Evolutionary conservation across 176 grass and related monocot species (phyloP), one percentile per base, ranked within the genome.

Genomic region (Musa acuminata): DNA sequence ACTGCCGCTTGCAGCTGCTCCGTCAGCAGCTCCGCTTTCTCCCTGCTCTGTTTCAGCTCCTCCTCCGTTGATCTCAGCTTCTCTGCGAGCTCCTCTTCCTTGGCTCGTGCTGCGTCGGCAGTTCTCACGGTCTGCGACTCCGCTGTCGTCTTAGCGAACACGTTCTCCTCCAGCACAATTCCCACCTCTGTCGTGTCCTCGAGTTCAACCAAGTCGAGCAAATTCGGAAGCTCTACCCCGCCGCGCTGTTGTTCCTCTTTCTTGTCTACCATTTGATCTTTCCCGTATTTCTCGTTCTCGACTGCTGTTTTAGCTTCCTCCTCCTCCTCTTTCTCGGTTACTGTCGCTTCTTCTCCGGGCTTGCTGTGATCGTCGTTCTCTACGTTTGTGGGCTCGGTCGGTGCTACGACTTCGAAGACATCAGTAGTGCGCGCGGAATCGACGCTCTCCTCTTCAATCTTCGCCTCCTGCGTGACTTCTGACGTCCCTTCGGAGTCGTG

Each of bases 381-480:
- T 67, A 35, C 35, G 69, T 63, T 6, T 43, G 25, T 53, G 9
- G 52, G 8, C 21, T 73, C 87, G 11, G 53, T 63, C 1, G 71
- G 72, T 50, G 70, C 67, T 16, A 88, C 48, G 1, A 72, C 93
- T 82, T 96, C 87, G 7, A 90, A 87, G 75, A 92, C 84, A 55
- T 96, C 89, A 2, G 25, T 9, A 2, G 82, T 90, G 14, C 78
- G 68, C 20, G 78, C 77, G 17, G 65, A 43, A 12, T 12, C 14
- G 13, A 11, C 65, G 12, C 3, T 43, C 52, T 53, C 83, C 62
- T 83, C 84, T 21, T 59, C 73, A 8, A 53, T 74, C 35, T 70
- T 49, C 23, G 7, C 80, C 27, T 2, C 2, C 57, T 13, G 23
- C 13, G 19, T 9, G 67, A 19, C 21, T 9, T 58, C 52, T 14